phyloP scores from a whole-genome alignment of 1,284 basidiomycete species.

The Cryptococcus hybrid region DNA sequence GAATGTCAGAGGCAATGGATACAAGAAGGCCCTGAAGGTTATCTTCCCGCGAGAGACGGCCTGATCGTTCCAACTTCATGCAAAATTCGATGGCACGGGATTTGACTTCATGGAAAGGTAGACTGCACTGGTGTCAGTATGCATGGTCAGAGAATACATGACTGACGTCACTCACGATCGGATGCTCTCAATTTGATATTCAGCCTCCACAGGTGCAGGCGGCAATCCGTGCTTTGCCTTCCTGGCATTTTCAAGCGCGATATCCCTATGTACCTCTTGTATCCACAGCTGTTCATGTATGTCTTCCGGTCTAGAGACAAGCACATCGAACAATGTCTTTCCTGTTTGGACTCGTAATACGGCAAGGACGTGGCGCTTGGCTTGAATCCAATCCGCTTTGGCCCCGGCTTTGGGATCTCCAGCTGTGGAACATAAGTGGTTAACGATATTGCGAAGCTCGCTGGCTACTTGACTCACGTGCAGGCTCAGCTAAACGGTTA shows the following conservation, averaged over 20 bases:
- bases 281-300: conserved; percentile 85
- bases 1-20: conserved; percentile 94
- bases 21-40: conserved; percentile 93
- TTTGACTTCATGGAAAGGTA: conserved; percentile 87
- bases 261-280: conserved; percentile 76
- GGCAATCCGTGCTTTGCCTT: conserved; percentile 64
- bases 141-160: neutral
- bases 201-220: conserved; percentile 63
- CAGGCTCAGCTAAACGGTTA: conserved; percentile 76
- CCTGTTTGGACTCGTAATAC: conserved; percentile 94
- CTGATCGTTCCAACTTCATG: conserved; percentile 80
- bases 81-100: conserved; percentile 86
- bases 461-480: conserved; percentile 56
- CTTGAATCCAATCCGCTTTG: conserved; percentile 89
- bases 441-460: too few relatives aligned
- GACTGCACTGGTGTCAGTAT: conserved; percentile 48
- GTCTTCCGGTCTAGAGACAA: conserved; percentile 82
- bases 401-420: conserved; percentile 72
- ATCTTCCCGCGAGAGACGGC: conserved; percentile 75
- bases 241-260: conserved; percentile 68
- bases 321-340: conserved; percentile 80
- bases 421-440: conserved; percentile 54
- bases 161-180: conserved; percentile 61
- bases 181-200: conserved; percentile 73
- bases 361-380: conserved; percentile 90